phyloP scores from a whole-genome alignment of 1,284 basidiomycete species.

The Boletus sp. region DNA sequence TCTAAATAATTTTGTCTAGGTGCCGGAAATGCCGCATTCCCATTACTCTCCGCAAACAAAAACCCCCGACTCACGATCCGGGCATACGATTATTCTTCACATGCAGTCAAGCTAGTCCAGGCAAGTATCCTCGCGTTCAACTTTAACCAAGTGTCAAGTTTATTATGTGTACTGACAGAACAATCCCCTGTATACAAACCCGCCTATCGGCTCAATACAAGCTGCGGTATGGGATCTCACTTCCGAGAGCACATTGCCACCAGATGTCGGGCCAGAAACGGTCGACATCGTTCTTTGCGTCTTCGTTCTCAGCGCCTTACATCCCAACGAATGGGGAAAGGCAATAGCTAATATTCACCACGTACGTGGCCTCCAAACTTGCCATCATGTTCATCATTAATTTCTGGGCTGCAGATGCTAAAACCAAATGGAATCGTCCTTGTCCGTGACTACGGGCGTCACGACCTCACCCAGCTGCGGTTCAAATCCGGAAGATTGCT shows the following conservation, averaged over 20 bases:
- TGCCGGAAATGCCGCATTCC: constrained; percentile 94
- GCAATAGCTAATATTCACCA: constrained; percentile 86
- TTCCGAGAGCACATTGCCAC: constrained; percentile 62
- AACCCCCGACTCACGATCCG: constrained; percentile 77
- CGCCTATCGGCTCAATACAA: constrained; percentile 71
- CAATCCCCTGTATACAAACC: constrained; percentile 71
- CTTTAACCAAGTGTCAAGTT: neutral
- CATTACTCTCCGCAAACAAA: constrained; percentile 79
- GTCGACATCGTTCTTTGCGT: constrained; percentile 93
- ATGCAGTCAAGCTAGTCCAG: constrained; percentile 92
- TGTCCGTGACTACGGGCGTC: constrained; percentile 93
- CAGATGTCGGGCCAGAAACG: constrained; percentile 61
- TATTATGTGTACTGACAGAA: constrained; percentile 41
- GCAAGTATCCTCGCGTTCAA: constrained; percentile 42
- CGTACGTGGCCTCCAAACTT: constrained; percentile 45
- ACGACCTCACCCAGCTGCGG: constrained; percentile 92
- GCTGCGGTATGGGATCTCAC: constrained; percentile 94
- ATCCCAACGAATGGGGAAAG: constrained; percentile 89
- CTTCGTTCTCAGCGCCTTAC: constrained; percentile 93
- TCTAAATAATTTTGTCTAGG: constrained; percentile 48
- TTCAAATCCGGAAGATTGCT: constrained; percentile 90
- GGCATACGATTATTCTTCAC: constrained; percentile 91
- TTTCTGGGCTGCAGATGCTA: constrained; percentile 61
- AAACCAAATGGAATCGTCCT: constrained; percentile 88
- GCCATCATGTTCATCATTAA: neutral